Base-by-base conservation (phyloP, 2,329 filamentous ascomycete species). In the Fusarium palustre region DNA sequence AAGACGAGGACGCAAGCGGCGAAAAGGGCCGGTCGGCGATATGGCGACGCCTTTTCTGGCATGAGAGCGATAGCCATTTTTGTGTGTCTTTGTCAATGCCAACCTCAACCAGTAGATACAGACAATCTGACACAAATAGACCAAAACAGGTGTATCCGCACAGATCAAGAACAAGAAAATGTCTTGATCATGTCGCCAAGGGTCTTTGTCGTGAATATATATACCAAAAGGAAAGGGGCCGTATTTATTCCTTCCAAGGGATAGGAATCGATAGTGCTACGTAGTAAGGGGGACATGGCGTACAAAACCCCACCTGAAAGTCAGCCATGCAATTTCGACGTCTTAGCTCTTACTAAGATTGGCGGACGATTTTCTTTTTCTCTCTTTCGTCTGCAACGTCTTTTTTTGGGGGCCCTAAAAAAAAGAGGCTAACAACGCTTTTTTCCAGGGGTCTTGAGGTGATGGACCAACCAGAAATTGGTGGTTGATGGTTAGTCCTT, bases 281-380 rank as follows among this genome's bases (percentile, higher is more conserved):
- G 38, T 52, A 60, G 48, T 36, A 59, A 47, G 62, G 53, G 52
- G 61, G 60, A 58, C 24, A 47, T 39, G 61, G 59, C 45, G 33
- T 33, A 39, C 31, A 39, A 10, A 31, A 45, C 54, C 62, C 60
- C 62, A 65, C 62, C 58, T 42, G 11, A 11, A 13, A 22, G 5
- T 15, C 5, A 38, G 47, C 47, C 33, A 50, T 39, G 22, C 33
- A 64, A 65, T 65, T 65, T 65, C 36, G 34, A 28, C 36, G 38
- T 49, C 59, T 64, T 55, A 64, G 28, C 20, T 33, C 60, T 33
- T 62, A 36, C 33, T 24, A 38, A 61, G 39, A 63, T 47, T 52
- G 28, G 36, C 55, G 22, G 18, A 24, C 42, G 22, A 13, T 33
- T 38, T 42, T 56, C 47, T 20, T 33, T 31, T 41, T 56, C 48